phyloP scores from a whole-genome alignment of 257 asterid genomes.

The Striga asiatica region DNA sequence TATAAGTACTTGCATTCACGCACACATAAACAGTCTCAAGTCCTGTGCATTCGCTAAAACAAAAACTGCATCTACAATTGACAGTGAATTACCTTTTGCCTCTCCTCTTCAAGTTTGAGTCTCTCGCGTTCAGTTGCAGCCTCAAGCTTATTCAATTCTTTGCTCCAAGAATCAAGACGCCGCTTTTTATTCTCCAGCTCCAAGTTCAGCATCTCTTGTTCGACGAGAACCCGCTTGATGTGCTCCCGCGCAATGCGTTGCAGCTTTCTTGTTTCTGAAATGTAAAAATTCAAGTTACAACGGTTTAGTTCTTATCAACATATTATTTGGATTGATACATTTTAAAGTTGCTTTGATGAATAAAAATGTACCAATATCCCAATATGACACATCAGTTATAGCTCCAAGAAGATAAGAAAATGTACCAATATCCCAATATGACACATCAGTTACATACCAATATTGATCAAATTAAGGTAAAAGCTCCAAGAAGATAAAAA shows the following conservation, averaged over 20 bases:
- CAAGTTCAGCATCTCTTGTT: slow-evolving; percentile 47
- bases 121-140: slow-evolving; percentile 58
- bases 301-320: neutral
- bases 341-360: neutral
- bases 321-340: neutral
- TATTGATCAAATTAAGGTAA: too few relatives aligned
- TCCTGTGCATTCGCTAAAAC: too few relatives aligned
- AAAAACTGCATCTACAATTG: too few relatives aligned
- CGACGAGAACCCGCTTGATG: slow-evolving; percentile 44
- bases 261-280: slow-evolving; percentile 56
- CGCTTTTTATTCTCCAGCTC: slow-evolving; percentile 48
- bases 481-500: too few relatives aligned
- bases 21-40: too few relatives aligned
- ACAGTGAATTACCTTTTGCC: slow-evolving; percentile 33
- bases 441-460: too few relatives aligned
- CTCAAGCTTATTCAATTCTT: slow-evolving; percentile 66
- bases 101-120: slow-evolving; percentile 74
- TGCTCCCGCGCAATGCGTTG: slow-evolving; percentile 51
- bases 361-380: too few relatives aligned
- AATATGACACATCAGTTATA: too few relatives aligned
- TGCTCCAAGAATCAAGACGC: slow-evolving; percentile 56
- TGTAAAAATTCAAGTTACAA: neutral
- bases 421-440: too few relatives aligned
- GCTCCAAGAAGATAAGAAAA: too few relatives aligned
- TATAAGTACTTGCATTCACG: too few relatives aligned